These are phyloP conservation scores for Parietichytrium sp. DNA, from an alignment of 108 stramenopile genomes.

Conservation along the genomic window DNA sequence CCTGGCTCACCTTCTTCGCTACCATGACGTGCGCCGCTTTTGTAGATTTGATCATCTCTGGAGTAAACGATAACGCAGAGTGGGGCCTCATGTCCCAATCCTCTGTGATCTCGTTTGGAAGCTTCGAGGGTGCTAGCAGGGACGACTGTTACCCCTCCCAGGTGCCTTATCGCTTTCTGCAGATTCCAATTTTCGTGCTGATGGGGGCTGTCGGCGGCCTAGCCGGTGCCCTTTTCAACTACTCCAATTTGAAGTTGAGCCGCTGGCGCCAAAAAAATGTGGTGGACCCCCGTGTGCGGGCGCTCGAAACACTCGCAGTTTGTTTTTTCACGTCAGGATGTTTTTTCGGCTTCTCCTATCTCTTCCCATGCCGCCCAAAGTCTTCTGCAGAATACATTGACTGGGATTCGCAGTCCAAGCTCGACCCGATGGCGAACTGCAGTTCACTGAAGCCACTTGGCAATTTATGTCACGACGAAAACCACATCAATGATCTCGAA, in stretches of 20 bases:
- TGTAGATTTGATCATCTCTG: slow-evolving; percentile 47
- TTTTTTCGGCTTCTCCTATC: slow-evolving; percentile 33
- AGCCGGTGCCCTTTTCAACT: slow-evolving; percentile 66
- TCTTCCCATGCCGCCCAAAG: slow-evolving; percentile 23
- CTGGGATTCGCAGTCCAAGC: slow-evolving; percentile 24
- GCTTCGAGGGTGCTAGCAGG: slow-evolving; percentile 41
- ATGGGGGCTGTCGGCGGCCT: slow-evolving; percentile 76
- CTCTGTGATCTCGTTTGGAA: slow-evolving; percentile 57
- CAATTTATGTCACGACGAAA: background rate
- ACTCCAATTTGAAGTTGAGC: slow-evolving; percentile 53
- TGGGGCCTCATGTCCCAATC: slow-evolving; percentile 26
- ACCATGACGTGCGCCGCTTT: slow-evolving; percentile 68
- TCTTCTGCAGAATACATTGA: background rate
- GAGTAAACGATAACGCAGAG: background rate
- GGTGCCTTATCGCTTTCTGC: slow-evolving; percentile 47
- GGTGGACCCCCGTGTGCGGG: slow-evolving; percentile 27
- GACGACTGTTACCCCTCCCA: slow-evolving; percentile 3
- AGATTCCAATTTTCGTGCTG: slow-evolving; percentile 65
- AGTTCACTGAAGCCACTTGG: background rate
- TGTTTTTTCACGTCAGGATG: background rate
- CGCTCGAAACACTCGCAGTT: slow-evolving; percentile 52
- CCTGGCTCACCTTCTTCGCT: slow-evolving; percentile 77
- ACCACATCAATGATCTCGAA: slow-evolving; percentile 74
- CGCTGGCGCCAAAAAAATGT: slow-evolving; percentile 43
- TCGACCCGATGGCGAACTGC: background rate